phyloP scores from a whole-genome alignment of 148 eudicot genomes.

The Vaccinium darrowii region DNA sequence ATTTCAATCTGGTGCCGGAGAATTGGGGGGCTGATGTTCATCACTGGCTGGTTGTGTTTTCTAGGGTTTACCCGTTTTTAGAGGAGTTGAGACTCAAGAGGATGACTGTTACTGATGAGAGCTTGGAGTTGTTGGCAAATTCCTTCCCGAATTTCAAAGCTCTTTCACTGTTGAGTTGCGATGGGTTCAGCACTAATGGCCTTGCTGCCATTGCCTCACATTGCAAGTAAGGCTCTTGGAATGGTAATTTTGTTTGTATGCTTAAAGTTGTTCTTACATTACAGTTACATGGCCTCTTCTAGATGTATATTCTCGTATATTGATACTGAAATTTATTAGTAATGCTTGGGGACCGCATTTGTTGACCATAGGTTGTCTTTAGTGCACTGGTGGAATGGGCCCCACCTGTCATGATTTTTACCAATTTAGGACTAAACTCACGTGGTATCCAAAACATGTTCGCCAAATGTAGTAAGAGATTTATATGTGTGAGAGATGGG shows the following conservation, averaged over 20 bases:
- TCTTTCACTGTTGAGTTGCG: conserved; percentile 70
- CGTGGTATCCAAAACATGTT: no score
- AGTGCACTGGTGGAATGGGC: no score
- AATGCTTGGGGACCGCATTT: no score
- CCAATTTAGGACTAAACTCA: no score
- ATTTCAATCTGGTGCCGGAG: conserved; percentile 73
- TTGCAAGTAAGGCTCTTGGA: conserved; percentile 58
- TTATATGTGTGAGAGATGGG: no score
- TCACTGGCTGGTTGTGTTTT: conserved; percentile 61
- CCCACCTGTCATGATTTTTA: no score
- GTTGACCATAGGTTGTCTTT: no score
- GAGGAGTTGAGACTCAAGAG: conserved; percentile 90
- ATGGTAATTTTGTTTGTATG: not conserved
- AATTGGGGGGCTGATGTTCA: conserved; percentile 85
- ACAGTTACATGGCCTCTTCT: not conserved
- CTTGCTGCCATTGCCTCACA: conserved; percentile 70
- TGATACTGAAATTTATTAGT: no score
- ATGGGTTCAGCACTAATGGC: conserved; percentile 82
- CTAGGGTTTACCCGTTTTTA: conserved; percentile 56
- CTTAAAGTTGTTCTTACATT: not conserved
- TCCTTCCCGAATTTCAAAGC: conserved; percentile 56
- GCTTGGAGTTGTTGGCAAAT: conserved; percentile 66
- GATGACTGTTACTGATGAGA: conserved; percentile 70
- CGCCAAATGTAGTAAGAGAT: no score
- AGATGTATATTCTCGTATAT: not conserved